phyloP scores from a whole-genome alignment of 164 flowering plant species.

The Paratinospora sagittata region DNA sequence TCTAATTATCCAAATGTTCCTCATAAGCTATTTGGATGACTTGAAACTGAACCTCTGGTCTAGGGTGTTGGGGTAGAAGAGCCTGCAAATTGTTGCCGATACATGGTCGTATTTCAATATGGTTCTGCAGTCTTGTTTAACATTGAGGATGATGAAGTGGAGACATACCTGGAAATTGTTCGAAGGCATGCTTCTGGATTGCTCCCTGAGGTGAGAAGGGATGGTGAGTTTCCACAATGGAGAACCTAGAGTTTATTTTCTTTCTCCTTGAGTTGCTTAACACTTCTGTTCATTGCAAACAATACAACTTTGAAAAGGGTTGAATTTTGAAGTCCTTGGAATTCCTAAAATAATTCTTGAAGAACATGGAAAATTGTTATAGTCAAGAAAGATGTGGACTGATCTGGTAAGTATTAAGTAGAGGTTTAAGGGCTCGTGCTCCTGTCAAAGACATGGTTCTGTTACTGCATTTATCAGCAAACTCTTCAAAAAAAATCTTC shows the following conservation, averaged over 20 bases:
- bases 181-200: slow-evolving; percentile 71
- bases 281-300: too few relatives aligned
- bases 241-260: not conserved
- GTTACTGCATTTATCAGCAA: too few relatives aligned
- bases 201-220: slow-evolving; percentile 76
- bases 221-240: slow-evolving; percentile 55
- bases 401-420: too few relatives aligned
- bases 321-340: too few relatives aligned
- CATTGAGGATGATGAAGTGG: slow-evolving; percentile 71
- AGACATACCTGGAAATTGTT: slow-evolving; percentile 53
- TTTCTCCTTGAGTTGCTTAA: too few relatives aligned
- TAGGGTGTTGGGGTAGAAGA: slow-evolving; percentile 37
- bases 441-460: too few relatives aligned
- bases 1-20: not conserved
- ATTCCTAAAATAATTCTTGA: too few relatives aligned
- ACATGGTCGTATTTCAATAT: slow-evolving; percentile 85
- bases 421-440: too few relatives aligned
- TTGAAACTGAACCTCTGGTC: slow-evolving; percentile 10
- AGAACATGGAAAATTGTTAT: too few relatives aligned
- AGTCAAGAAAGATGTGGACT: too few relatives aligned
- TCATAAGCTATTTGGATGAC: not conserved
- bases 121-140: slow-evolving; percentile 84
- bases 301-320: too few relatives aligned
- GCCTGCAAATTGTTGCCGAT: slow-evolving; percentile 34
- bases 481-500: too few relatives aligned